A percentile compares a stretch with the other conserved stretches of the same genome.
Conservation (phyloP, 1,284 basidiomycete species). For the Vanrija humicola region DNA sequence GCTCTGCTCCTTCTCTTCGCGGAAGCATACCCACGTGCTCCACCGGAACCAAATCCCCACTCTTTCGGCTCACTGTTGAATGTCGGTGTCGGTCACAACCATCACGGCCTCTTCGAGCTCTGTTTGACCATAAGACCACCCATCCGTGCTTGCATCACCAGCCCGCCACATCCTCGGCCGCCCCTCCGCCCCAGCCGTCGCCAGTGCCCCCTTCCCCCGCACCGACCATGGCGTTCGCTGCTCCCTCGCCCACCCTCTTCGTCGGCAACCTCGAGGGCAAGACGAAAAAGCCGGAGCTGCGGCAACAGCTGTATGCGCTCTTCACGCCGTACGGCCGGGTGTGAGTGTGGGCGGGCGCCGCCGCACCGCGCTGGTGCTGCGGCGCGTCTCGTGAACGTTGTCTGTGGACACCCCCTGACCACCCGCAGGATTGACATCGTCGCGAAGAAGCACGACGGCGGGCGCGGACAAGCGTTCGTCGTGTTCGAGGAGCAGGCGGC, state of each 20-base stretch:
- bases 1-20: too few species aligned
- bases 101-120: too few species aligned
- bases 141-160: neutral
- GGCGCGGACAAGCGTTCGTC: constrained; percentile 94
- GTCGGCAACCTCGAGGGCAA: constrained; percentile 92
- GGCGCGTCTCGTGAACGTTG: neutral
- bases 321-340: constrained; percentile 92
- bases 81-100: neutral
- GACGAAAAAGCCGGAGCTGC: constrained; percentile 89
- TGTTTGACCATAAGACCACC: too few species aligned
- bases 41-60: too few species aligned
- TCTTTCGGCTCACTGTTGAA: neutral
- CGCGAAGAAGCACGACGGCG: constrained; percentile 75
- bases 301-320: constrained; percentile 75
- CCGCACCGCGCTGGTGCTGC: too few species aligned
- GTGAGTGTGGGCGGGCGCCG: constrained; percentile 26
- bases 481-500: constrained; percentile 85
- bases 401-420: neutral
- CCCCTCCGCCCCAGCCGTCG: neutral
- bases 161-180: neutral
- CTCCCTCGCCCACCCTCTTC: constrained; percentile 84
- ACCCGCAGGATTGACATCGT: constrained; percentile 70
- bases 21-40: too few species aligned
- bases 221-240: constrained; percentile 47
- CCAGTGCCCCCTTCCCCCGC: neutral